Percentiles rank a stretch among this genome's conserved stretches.
phyloP scores from a whole-genome alignment of 108 stramenopile species.

The Skeletonema tropicum region DNA sequence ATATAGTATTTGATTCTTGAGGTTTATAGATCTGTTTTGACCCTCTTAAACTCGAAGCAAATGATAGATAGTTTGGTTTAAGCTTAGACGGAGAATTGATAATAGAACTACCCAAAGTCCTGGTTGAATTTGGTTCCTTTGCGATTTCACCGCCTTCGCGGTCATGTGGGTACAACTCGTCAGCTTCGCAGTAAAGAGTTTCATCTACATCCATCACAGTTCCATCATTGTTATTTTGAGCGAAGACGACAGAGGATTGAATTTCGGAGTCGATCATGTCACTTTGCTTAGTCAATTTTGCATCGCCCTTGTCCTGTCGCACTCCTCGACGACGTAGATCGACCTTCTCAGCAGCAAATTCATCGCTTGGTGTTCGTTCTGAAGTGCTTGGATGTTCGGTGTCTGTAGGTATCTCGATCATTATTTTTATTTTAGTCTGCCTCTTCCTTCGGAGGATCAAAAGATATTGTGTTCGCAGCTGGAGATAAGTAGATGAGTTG shows the following conservation, averaged over 20 bases:
- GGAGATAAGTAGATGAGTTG: too few species aligned
- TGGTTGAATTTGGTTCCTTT: conserved; percentile 9
- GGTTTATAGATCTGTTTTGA: background rate
- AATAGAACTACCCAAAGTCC: background rate
- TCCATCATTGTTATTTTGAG: background rate
- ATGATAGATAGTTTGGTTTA: background rate
- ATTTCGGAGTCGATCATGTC: background rate
- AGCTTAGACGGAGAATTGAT: background rate
- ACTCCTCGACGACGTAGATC: background rate
- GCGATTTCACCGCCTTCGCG: conserved; percentile 26
- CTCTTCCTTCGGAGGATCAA: too few species aligned
- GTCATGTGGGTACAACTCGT: conserved; percentile 28
- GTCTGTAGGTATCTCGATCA: background rate
- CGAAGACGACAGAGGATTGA: conserved; percentile 31
- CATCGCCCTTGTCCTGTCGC: background rate
- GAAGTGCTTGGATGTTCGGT: background rate
- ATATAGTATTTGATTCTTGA: background rate
- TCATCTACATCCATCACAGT: conserved; percentile 1
- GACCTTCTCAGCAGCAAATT: conserved; percentile 7
- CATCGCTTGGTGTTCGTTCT: background rate
- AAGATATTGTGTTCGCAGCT: too few species aligned
- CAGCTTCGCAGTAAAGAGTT: conserved; percentile 27
- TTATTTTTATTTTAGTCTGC: background rate
- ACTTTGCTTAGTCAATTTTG: background rate
- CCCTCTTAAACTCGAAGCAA: background rate